phyloP scores from a whole-genome alignment of 352 stramenopile species.

The Pythium angustatum region DNA sequence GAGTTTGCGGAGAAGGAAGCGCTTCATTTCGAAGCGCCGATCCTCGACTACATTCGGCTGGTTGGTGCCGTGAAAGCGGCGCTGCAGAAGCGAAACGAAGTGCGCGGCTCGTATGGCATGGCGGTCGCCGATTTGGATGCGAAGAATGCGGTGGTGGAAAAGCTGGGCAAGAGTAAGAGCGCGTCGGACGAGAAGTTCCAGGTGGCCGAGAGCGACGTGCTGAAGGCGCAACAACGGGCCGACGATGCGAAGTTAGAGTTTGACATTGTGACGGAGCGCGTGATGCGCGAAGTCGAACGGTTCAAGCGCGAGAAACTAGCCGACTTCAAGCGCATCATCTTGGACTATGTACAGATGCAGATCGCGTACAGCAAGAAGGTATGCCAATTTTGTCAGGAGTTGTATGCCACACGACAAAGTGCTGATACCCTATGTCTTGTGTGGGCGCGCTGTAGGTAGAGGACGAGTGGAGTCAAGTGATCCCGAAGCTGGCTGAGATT shows the following conservation, averaged over 20 bases:
- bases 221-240: constrained; percentile 80
- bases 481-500: constrained; percentile 74
- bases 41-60: constrained; percentile 96
- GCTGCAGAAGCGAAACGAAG: constrained; percentile 92
- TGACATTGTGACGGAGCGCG: constrained; percentile 92
- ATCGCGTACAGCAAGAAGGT: constrained; percentile 96
- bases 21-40: constrained; percentile 93
- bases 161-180: constrained; percentile 64
- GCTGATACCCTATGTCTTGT: no score
- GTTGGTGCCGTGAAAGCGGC: constrained; percentile 95
- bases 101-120: constrained; percentile 85
- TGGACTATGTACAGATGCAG: constrained; percentile 97
- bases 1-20: constrained; percentile 93
- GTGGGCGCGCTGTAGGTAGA: constrained; percentile 70
- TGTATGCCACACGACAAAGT: no score
- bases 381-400: no score
- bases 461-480: constrained; percentile 76
- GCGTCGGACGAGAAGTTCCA: constrained; percentile 89
- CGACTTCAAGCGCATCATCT: constrained; percentile 95
- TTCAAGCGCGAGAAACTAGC: constrained; percentile 95
- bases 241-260: constrained; percentile 92
- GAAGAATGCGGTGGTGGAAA: constrained; percentile 63
- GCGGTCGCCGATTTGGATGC: constrained; percentile 88
- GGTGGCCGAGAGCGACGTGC: constrained; percentile 75
- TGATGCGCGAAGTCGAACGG: constrained; percentile 96